These are phyloP conservation scores for Nakazawaea siamensis DNA, from an alignment of 805 yeast genomes.

Conservation along the genomic window DNA sequence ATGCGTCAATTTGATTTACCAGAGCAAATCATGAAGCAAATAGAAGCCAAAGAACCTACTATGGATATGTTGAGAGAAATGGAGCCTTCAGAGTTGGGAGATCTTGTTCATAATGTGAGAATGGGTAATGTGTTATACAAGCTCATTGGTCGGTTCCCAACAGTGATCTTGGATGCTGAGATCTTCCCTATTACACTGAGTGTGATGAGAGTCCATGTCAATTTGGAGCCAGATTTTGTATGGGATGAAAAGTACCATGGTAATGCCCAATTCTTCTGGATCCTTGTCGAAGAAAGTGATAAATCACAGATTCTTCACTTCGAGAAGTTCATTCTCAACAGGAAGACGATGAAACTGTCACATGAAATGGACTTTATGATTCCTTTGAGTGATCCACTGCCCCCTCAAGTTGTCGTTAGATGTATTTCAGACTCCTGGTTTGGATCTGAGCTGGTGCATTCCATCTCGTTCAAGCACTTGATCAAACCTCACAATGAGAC, in stretches of 20 bases:
- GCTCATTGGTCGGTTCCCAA: slow-evolving; percentile 67
- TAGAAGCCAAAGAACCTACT: slow-evolving; percentile 56
- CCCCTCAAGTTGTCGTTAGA: slow-evolving; percentile 77
- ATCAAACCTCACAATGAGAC: slow-evolving; percentile 86
- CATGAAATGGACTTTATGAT: slow-evolving; percentile 89
- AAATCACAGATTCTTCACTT: slow-evolving; percentile 67
- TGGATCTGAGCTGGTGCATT: slow-evolving; percentile 69
- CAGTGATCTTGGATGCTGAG: slow-evolving; percentile 65
- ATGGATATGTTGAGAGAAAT: slow-evolving; percentile 71
- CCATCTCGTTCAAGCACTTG: slow-evolving; percentile 84
- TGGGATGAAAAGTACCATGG: slow-evolving; percentile 88
- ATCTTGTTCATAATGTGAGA: slow-evolving; percentile 72
- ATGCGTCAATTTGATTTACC: slow-evolving; percentile 80
- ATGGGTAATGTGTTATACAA: slow-evolving; percentile 61
- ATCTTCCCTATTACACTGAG: slow-evolving; percentile 82
- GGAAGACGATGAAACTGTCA: slow-evolving; percentile 38
- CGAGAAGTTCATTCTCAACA: slow-evolving; percentile 68
- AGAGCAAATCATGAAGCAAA: slow-evolving; percentile 48
- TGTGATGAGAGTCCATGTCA: slow-evolving; percentile 75
- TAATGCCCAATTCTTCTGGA: slow-evolving; percentile 81
- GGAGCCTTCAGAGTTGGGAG: slow-evolving; percentile 75
- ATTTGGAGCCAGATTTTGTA: slow-evolving; percentile 63
- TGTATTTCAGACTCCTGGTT: slow-evolving; percentile 84
- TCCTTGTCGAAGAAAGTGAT: slow-evolving; percentile 82
- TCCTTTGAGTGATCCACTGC: slow-evolving; percentile 83